These are phyloP conservation scores for Skeletonema potamos DNA, from an alignment of 108 stramenopile genomes.

Conservation along the genomic window DNA sequence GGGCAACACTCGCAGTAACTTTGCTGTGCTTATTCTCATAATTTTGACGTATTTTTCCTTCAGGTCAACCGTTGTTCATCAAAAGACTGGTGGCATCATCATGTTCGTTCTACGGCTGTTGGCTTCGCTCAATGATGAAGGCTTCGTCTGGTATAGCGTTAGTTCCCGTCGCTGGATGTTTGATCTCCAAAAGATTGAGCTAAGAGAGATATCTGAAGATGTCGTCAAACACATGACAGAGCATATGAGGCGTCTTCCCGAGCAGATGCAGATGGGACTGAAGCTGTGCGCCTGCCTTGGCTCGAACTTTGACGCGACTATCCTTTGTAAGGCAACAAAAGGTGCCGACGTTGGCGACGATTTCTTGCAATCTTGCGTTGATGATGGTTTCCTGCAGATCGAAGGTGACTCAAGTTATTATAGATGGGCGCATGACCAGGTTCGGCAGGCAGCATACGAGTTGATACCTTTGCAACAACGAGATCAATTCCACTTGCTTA, in stretches of 20 bases:
- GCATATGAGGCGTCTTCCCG: constrained; percentile 31
- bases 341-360: constrained; percentile 16
- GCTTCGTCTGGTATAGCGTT: constrained; percentile 50
- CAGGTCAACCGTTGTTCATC: constrained; percentile 14
- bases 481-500: constrained; percentile 49
- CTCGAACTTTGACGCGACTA: constrained; percentile 36
- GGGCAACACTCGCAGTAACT: neutral
- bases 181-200: constrained; percentile 46
- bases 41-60: neutral
- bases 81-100: constrained; percentile 30
- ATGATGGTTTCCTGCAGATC: constrained; percentile 13
- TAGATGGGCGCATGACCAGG: constrained; percentile 57
- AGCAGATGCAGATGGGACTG: constrained; percentile 42
- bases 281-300: constrained; percentile 59
- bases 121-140: constrained; percentile 53
- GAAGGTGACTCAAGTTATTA: constrained; percentile 36
- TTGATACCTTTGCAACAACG: constrained; percentile 34
- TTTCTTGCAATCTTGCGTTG: constrained; percentile 30
- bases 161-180: constrained; percentile 53
- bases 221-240: constrained; percentile 49
- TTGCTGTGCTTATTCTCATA: neutral
- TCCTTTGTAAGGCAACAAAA: constrained; percentile 8
- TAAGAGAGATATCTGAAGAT: constrained; percentile 22
- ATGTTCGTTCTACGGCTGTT: constrained; percentile 30
- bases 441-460: constrained; percentile 61